phyloP scores from a whole-genome alignment of 352 stramenopile species.

The Phytophthora meadii region DNA sequence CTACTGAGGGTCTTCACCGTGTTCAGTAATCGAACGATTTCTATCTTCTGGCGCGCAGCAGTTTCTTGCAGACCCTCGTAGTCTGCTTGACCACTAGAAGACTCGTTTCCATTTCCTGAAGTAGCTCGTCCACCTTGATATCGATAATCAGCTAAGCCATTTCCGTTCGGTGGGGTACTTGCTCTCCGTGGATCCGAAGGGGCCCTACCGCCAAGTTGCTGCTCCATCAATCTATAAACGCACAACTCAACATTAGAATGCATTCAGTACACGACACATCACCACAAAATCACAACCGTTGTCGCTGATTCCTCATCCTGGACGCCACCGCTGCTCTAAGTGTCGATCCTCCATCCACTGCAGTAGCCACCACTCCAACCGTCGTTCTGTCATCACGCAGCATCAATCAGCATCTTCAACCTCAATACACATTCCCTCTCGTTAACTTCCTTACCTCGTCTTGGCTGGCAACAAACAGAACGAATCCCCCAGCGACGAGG shows the following conservation, averaged over 20 bases:
- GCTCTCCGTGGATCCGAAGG: conserved; percentile 41
- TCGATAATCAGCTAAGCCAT: conserved; percentile 17
- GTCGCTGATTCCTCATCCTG: conserved; percentile 84
- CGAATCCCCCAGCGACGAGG: conserved; percentile 84
- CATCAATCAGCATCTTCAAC: conserved; percentile 2
- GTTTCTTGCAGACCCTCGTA: conserved; percentile 60
- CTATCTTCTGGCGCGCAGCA: conserved; percentile 76
- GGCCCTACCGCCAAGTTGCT: conserved; percentile 64
- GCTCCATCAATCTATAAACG: conserved; percentile 76
- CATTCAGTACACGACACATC: background rate
- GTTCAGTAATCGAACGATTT: conserved; percentile 83
- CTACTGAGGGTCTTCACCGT: conserved; percentile 86
- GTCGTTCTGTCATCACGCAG: conserved; percentile 36
- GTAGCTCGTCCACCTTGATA: conserved; percentile 20
- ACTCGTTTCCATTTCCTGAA: conserved; percentile 2
- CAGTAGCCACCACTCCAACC: conserved; percentile 64
- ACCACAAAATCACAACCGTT: conserved; percentile 34
- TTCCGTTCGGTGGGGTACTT: conserved; percentile 26
- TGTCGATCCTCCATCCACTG: conserved; percentile 79
- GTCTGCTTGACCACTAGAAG: conserved; percentile 27
- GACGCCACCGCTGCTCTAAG: conserved; percentile 79
- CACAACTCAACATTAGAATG: conserved; percentile 6
- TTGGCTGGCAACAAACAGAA: conserved; percentile 85
- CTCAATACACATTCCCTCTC: background rate
- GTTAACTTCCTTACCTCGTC: conserved; percentile 39